Conservation (phyloP, 129 eudicot genomes). For the Tagetes erecta region DNA sequence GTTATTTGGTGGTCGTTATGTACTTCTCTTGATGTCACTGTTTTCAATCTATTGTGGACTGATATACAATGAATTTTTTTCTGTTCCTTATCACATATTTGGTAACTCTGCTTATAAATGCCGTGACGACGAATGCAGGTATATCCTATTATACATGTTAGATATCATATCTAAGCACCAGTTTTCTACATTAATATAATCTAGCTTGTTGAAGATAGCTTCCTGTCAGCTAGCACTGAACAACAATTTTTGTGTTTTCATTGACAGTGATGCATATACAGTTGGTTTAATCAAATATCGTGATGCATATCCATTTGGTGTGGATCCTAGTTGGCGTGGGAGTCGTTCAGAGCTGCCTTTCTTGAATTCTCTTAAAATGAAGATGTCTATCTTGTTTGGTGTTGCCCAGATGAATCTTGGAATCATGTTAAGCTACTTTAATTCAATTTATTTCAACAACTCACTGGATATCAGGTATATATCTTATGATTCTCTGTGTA, state of each 20-base stretch:
- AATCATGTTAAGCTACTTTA: constrained; percentile 85
- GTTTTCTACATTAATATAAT: constrained; percentile 15
- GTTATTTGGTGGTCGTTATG: constrained; percentile 97
- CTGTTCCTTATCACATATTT: constrained; percentile 95
- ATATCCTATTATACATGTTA: constrained; percentile 19
- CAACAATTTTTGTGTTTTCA: constrained; percentile 18
- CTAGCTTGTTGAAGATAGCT: background rate
- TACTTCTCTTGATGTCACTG: constrained; percentile 88
- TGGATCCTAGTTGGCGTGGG: constrained; percentile 99
- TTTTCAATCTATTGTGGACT: constrained; percentile 95
- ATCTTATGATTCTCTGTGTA: constrained; percentile 22
- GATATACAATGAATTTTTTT: constrained; percentile 94
- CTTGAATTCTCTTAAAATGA: constrained; percentile 95
- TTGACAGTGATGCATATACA: constrained; percentile 68
- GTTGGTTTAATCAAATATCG: constrained; percentile 73
- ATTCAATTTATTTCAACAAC: constrained; percentile 73
- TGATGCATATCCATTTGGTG: constrained; percentile 95
- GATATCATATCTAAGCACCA: background rate
- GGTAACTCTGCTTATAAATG: constrained; percentile 92
- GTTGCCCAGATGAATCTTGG: constrained; percentile 97
- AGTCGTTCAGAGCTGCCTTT: constrained; percentile 97
- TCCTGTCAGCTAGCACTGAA: constrained; percentile 22
- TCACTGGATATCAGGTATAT: constrained; percentile 79
- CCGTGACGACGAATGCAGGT: constrained; percentile 87
- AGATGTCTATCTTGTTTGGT: constrained; percentile 96